These are phyloP conservation scores for Pythium myriotylum DNA, from an alignment of 352 stramenopile genomes.

Conservation along the genomic window DNA sequence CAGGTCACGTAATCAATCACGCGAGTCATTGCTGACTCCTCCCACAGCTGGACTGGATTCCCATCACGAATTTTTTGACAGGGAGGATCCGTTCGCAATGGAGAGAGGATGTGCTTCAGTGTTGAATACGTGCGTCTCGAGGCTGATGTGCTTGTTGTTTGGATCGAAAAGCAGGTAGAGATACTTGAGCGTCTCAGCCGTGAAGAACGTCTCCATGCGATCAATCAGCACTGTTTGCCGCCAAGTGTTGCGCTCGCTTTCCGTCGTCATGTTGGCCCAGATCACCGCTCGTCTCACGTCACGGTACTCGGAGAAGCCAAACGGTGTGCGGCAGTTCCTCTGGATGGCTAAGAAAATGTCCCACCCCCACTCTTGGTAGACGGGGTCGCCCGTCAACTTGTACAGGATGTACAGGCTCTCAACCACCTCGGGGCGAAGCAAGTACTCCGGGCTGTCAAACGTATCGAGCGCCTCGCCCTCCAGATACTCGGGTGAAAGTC, in stretches of 20 bases:
- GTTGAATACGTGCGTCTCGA: constrained; percentile 96
- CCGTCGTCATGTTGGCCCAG: background rate
- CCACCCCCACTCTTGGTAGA: constrained; percentile 96
- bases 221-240: constrained; percentile 57
- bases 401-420: constrained; percentile 97
- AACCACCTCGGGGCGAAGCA: constrained; percentile 93
- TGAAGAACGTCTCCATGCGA: constrained; percentile 98
- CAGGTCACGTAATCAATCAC: too few species aligned
- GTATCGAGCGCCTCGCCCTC: background rate
- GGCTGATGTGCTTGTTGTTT: constrained; percentile 63
- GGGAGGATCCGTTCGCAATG: background rate
- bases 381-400: constrained; percentile 91
- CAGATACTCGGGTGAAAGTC: constrained; percentile 92
- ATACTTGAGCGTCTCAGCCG: constrained; percentile 99
- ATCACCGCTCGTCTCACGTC: constrained; percentile 33
- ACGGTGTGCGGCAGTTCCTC: constrained; percentile 83
- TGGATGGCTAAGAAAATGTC: constrained; percentile 94
- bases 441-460: constrained; percentile 77
- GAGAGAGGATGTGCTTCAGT: constrained; percentile 93
- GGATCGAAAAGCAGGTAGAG: constrained; percentile 92
- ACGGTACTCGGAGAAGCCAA: constrained; percentile 80
- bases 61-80: too few species aligned
- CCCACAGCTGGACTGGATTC: too few species aligned
- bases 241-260: background rate
- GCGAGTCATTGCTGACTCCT: too few species aligned